Evolutionary conservation across 108 stramenopile genomes (phyloP).

Genomic region (Bacterosira constricta): DNA sequence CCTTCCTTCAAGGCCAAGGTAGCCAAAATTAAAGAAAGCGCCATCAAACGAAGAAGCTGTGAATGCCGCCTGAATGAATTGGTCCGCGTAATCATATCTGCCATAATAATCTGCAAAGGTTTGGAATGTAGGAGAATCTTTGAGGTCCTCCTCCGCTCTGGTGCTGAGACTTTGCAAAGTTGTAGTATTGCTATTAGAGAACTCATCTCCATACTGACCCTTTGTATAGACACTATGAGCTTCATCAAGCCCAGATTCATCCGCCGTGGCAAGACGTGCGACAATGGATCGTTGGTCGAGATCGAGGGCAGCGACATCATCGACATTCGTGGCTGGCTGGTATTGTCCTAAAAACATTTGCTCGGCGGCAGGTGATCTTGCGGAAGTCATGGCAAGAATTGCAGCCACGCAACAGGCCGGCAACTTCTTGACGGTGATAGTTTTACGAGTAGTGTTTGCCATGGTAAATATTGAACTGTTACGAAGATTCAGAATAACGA

Average conservation of each 20-base stretch:
- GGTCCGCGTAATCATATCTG: slow-evolving; percentile 17
- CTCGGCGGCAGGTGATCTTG: background rate
- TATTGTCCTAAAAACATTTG: background rate
- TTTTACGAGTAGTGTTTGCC: background rate
- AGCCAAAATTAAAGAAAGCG: slow-evolving; percentile 3
- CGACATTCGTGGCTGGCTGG: slow-evolving; percentile 7
- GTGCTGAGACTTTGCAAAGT: slow-evolving; percentile 5
- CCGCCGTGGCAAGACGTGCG: slow-evolving; percentile 10
- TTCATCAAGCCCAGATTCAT: slow-evolving; percentile 10
- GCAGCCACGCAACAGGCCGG: slow-evolving; percentile 15
- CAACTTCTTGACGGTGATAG: background rate
- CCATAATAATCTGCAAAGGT: slow-evolving; percentile 21
- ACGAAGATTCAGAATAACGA: too few relatives aligned
- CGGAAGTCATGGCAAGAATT: background rate
- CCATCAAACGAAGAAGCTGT: background rate
- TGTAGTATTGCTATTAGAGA: background rate
- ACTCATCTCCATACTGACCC: background rate
- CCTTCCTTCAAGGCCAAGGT: slow-evolving; percentile 17
- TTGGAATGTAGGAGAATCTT: slow-evolving; percentile 15
- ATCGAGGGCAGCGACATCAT: slow-evolving; percentile 3
- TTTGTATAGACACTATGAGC: slow-evolving; percentile 12
- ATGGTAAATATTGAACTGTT: too few relatives aligned
- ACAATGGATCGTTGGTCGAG: slow-evolving; percentile 17
- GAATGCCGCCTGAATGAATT: slow-evolving; percentile 18
- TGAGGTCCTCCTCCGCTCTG: slow-evolving; percentile 2